A percentile compares a stretch with the other conserved stretches of the same genome.
These are phyloP conservation scores for Aspergillus thermomutatus DNA, from an alignment of 2,329 filamentous ascomycete genomes.

Conservation along the genomic window DNA sequence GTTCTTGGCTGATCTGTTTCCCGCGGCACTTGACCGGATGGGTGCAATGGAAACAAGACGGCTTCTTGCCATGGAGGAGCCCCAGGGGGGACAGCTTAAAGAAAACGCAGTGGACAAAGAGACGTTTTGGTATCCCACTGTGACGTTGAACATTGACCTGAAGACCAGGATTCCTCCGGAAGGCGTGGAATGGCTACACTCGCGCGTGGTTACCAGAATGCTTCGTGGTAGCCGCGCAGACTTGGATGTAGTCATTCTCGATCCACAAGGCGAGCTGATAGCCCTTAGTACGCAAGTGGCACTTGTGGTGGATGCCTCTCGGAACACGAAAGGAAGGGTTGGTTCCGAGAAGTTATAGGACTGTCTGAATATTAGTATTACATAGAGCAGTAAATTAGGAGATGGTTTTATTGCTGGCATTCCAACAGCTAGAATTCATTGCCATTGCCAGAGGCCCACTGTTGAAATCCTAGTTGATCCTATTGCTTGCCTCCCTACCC, in stretches of 20 bases:
- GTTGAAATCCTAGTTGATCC: no score
- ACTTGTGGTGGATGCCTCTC: slow-evolving; percentile 2
- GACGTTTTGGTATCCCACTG: slow-evolving; percentile 5
- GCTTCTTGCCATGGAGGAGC: no score
- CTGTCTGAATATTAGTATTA: neutral
- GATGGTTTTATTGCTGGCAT: no score
- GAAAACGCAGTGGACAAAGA: neutral
- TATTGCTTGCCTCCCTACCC: no score
- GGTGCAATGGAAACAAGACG: neutral
- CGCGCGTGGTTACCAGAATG: slow-evolving; percentile 5
- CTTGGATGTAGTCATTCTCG: slow-evolving; percentile 2
- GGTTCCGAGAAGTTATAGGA: neutral
- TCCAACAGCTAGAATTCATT: no score
- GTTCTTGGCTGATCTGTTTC: slow-evolving; percentile 1
- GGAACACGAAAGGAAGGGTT: slow-evolving; percentile 1
- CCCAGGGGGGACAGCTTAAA: neutral
- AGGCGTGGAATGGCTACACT: slow-evolving; percentile 4
- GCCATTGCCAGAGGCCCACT: no score
- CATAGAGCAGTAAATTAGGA: neutral
- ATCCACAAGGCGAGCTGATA: slow-evolving; percentile 1
- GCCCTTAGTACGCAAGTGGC: slow-evolving; percentile 3
- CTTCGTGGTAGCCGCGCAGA: slow-evolving; percentile 4
- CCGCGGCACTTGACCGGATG: slow-evolving; percentile 1
- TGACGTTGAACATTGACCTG: slow-evolving; percentile 5
- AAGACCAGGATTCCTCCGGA: neutral